Percentiles rank a stretch among this genome's conserved stretches.
phyloP scores from a whole-genome alignment of 140 eudicot species.

The Cichorium intybus region DNA sequence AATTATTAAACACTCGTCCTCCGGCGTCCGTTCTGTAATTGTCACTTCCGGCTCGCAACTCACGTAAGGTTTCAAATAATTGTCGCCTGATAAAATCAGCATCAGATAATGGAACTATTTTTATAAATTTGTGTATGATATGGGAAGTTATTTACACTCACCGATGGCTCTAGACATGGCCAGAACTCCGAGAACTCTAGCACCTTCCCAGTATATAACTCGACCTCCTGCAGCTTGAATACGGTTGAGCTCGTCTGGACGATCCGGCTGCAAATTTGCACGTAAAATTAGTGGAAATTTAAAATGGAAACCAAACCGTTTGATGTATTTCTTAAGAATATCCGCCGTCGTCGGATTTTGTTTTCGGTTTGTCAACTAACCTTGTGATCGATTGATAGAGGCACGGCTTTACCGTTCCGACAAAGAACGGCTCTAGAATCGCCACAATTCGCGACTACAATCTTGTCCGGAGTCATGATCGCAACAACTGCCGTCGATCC shows the following conservation, averaged over 20 bases:
- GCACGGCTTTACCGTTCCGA: conserved; percentile 38
- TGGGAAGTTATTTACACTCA: conserved; percentile 2
- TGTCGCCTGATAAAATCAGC: conserved; percentile 38
- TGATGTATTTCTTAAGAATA: background rate
- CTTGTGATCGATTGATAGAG: conserved; percentile 37
- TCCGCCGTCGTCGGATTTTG: background rate
- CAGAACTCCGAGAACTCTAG: conserved; percentile 47
- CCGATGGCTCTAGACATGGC: conserved; percentile 59
- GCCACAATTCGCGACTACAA: conserved; percentile 38
- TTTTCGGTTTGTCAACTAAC: too few species aligned
- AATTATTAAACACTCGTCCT: conserved; percentile 53
- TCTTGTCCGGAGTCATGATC: conserved; percentile 37
- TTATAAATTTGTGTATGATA: background rate
- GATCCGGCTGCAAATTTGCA: conserved; percentile 39
- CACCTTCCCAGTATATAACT: conserved; percentile 51
- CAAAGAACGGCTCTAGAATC: conserved; percentile 44
- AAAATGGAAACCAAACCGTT: background rate
- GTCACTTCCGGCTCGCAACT: conserved; percentile 57
- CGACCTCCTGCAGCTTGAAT: conserved; percentile 52
- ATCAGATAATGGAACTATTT: background rate
- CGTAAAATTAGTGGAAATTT: background rate
- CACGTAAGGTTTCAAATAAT: conserved; percentile 52
- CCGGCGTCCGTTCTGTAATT: conserved; percentile 36
- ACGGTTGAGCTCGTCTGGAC: conserved; percentile 46
- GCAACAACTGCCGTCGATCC: conserved; percentile 50